Conservation (phyloP, 2,329 filamentous ascomycete genomes). For the Exophiala sideris region DNA sequence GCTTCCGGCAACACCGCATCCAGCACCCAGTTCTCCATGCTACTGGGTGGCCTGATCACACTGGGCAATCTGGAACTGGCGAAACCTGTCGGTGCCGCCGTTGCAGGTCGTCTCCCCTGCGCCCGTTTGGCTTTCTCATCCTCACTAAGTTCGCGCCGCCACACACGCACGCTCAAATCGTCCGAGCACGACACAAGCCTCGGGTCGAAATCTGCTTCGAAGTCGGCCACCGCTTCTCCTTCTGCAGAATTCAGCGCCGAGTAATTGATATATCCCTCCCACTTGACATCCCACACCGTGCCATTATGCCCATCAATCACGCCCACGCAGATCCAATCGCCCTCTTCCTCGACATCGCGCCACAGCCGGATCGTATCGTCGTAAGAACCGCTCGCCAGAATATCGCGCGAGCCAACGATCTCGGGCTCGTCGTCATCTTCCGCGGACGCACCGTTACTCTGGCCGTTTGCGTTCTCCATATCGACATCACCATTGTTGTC, state of each 20-base stretch:
- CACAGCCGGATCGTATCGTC: slow-evolving; percentile 88
- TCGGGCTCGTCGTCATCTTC: slow-evolving; percentile 11
- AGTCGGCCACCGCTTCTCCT: slow-evolving; percentile 19
- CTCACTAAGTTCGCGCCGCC: slow-evolving; percentile 63
- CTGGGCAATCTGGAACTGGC: slow-evolving; percentile 63
- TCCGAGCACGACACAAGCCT: slow-evolving; percentile 81
- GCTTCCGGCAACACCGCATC: slow-evolving; percentile 69
- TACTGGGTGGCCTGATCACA: slow-evolving; percentile 70
- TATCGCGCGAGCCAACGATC: slow-evolving; percentile 46
- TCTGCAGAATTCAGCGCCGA: slow-evolving; percentile 8
- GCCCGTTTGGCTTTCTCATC: slow-evolving; percentile 41
- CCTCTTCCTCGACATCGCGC: slow-evolving; percentile 67
- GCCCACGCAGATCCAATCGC: slow-evolving; percentile 90
- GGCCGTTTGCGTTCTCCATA: slow-evolving; percentile 7
- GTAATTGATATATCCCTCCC: slow-evolving; percentile 42
- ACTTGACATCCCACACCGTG: slow-evolving; percentile 86
- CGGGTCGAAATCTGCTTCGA: slow-evolving; percentile 36
- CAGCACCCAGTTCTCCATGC: slow-evolving; percentile 81
- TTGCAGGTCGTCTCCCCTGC: neutral
- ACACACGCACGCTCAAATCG: slow-evolving; percentile 74
- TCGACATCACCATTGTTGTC: slow-evolving; percentile 15
- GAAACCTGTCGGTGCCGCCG: slow-evolving; percentile 20
- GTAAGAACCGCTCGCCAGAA: slow-evolving; percentile 87
- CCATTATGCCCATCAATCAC: slow-evolving; percentile 75
- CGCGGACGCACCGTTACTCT: slow-evolving; percentile 1